Evolutionary conservation across 2,329 filamentous ascomycete genomes (phyloP), one percentile per base, ranked within the genome.

Genomic region (Hypoxylon sp.): DNA sequence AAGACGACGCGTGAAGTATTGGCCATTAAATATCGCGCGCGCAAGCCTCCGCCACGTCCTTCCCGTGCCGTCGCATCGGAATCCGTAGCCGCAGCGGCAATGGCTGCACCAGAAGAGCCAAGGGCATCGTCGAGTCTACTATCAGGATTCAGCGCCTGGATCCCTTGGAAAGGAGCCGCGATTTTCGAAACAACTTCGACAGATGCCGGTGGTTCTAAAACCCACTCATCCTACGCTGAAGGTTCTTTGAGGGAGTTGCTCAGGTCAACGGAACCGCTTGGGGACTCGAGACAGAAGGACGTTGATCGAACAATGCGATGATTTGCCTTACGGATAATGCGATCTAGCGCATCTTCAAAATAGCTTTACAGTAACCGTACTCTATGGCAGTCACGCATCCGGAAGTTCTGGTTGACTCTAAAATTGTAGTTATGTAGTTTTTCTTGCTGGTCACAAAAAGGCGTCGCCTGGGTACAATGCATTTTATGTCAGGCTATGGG

Each of bases 241-340:
- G 85, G 85, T 1, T 88, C 83, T 57, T 77, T 89, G 21, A 80
- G 85, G 57, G 81, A 86, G 43, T 73, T 89, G 16, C 75, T 89
- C 9, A 84, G 79, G 67, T 74, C 75, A 5, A 74, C 75, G 2
- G 76, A 80, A 16, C 46, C 39, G 11, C 0, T 34, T 45, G n/a
- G 14, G 16, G 19, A 62, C n/a, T 39, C 7, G 5, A 39, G 8
- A 2, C n/a, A 46, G 9, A 46, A 46, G 9, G 39, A 6, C 39
- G 12, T 43, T 43, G 21, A 43, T 19, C 21, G 3, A 43, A 23
- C 12, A 19, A 43, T 12, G n/a, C 12, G n/a, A 43, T 43, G 16
- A 21, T 43, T 43, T 8, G 7, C 3, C 6, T 12, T 19, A 3
- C 7, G 2, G 5, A 30, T 6, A 30, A n/a, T 30, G 11, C 29